Conservation (phyloP, 2,329 filamentous ascomycete species). For the Sphaerulina populicola region DNA sequence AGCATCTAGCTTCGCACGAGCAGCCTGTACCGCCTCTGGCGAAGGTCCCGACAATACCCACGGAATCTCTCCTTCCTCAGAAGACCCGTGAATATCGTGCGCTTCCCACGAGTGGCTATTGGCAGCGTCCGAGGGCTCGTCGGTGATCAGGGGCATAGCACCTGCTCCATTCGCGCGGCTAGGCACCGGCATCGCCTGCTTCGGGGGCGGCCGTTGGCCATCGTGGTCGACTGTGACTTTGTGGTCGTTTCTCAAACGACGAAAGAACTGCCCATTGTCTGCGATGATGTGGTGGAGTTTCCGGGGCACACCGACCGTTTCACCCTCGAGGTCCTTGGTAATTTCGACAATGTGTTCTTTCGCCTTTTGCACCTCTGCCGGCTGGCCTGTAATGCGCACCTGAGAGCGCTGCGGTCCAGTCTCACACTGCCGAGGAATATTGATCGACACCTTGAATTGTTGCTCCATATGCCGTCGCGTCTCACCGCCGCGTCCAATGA, state of each 20-base stretch:
- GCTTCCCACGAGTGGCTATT: conserved; percentile 77
- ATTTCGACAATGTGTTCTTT: conserved; percentile 75
- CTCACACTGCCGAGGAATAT: conserved; percentile 70
- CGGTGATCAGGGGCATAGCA: conserved; percentile 82
- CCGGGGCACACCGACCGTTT: conserved; percentile 75
- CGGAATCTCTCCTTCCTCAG: conserved; percentile 57
- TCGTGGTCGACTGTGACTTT: conserved; percentile 88
- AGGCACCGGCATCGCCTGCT: conserved; percentile 45
- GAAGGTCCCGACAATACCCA: conserved; percentile 75
- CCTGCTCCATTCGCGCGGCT: conserved; percentile 48
- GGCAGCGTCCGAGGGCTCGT: conserved; percentile 52
- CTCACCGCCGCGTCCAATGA: conserved; percentile 89
- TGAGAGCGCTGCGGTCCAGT: conserved; percentile 68
- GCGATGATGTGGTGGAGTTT: conserved; percentile 75
- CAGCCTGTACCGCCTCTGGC: conserved; percentile 71
- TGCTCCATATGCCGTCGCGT: conserved; percentile 76
- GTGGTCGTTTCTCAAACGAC: conserved; percentile 73
- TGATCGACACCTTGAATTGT: conserved; percentile 76
- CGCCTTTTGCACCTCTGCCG: conserved; percentile 70
- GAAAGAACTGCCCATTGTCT: conserved; percentile 90
- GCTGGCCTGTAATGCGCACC: conserved; percentile 75
- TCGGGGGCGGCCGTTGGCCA: conserved; percentile 66
- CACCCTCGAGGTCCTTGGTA: conserved; percentile 77
- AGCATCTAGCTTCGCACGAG: conserved; percentile 62
- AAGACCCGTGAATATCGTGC: conserved; percentile 64